Evolutionary conservation across 1,284 basidiomycete species (phyloP).

Genomic region (Sanghuangporus baumii): DNA sequence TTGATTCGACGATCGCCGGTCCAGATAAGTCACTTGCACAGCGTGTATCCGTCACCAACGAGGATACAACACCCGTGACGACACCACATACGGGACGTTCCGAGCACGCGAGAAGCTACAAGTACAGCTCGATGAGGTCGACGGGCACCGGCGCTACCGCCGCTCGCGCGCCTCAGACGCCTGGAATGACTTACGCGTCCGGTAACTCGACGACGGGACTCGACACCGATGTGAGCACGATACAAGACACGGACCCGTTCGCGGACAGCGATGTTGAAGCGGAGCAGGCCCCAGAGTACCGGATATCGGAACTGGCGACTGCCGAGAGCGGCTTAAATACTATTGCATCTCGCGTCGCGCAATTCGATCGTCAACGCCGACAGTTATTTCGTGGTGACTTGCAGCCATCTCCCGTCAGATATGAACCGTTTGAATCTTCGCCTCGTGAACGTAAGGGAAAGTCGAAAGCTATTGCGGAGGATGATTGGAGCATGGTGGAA

Average conservation of each 20-base stretch:
- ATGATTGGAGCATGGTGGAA: neutral
- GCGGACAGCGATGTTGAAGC: slow-evolving; percentile 1
- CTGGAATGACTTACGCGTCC: slow-evolving; percentile 8
- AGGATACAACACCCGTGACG: neutral
- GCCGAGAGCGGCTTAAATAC: slow-evolving; percentile 13
- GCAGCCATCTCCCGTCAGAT: slow-evolving; percentile 4
- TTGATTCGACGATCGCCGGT: slow-evolving; percentile 13
- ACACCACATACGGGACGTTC: neutral
- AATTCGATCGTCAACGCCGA: slow-evolving; percentile 13
- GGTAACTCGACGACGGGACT: neutral
- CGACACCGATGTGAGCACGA: neutral
- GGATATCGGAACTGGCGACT: slow-evolving; percentile 9
- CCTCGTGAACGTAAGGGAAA: neutral
- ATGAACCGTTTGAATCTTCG: neutral
- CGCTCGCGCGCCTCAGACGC: neutral
- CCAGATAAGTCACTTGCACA: slow-evolving; percentile 1
- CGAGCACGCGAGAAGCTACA: neutral
- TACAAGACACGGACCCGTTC: slow-evolving; percentile 10
- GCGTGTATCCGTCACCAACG: neutral
- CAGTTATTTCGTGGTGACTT: slow-evolving; percentile 6
- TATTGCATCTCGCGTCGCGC: slow-evolving; percentile 13
- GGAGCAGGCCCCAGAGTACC: neutral
- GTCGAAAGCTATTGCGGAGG: neutral
- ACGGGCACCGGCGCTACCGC: neutral
- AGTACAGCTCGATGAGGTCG: neutral